A percentile compares a stretch with the other conserved stretches of the same genome.
Evolutionary conservation across 2,329 filamentous ascomycete genomes (phyloP).

Genomic region (Aspergillus sp.): DNA sequence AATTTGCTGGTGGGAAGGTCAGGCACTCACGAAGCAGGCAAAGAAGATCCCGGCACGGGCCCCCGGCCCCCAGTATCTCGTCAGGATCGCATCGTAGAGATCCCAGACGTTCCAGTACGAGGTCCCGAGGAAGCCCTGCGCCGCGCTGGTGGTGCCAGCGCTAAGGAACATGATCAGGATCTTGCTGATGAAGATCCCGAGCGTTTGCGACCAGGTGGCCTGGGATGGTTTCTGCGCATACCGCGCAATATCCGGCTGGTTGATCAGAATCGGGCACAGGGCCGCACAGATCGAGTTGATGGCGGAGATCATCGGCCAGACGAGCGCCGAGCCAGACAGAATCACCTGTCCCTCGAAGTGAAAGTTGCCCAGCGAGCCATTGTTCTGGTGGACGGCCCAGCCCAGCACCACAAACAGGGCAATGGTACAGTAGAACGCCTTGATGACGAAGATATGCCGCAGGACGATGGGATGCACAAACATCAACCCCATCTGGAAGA

Average conservation of each 20-base stretch:
- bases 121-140: constrained; percentile 25
- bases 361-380: constrained; percentile 20
- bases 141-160: constrained; percentile 39
- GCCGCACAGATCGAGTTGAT: constrained; percentile 45
- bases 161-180: constrained; percentile 43
- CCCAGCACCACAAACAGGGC: constrained; percentile 27
- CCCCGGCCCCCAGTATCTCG: constrained; percentile 37
- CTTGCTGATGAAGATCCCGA: constrained; percentile 39
- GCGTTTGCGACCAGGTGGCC: constrained; percentile 28
- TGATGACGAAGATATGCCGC: constrained; percentile 7
- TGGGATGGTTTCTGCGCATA: constrained; percentile 29
- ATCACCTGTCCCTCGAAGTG: constrained; percentile 14
- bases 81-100: constrained; percentile 41
- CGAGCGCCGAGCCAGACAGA: constrained; percentile 34
- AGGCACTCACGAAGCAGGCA: constrained; percentile 22
- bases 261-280: constrained; percentile 40
- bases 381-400: constrained; percentile 30
- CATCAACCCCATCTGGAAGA: constrained; percentile 4
- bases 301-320: constrained; percentile 27
- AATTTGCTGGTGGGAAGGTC: neutral
- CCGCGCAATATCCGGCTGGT: constrained; percentile 44
- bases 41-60: constrained; percentile 43
- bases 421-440: constrained; percentile 18
- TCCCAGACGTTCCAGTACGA: constrained; percentile 49
- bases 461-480: constrained; percentile 4